phyloP scores from a whole-genome alignment of 164 flowering plant species.

The Stephania japonica region DNA sequence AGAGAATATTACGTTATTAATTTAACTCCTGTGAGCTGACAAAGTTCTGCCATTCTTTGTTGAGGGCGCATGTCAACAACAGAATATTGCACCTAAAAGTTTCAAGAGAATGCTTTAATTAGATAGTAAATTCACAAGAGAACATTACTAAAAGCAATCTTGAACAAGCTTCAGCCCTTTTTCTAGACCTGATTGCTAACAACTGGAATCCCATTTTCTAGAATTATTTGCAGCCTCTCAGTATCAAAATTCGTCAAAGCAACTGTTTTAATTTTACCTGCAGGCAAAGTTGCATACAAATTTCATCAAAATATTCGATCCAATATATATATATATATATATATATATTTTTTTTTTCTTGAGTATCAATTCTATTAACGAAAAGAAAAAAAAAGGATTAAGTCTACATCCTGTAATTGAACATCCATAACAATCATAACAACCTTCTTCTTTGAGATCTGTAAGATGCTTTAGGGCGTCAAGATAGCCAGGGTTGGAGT shows the following conservation, averaged over 20 bases:
- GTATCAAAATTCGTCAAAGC: constrained; percentile 98
- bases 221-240: constrained; percentile 72
- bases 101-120: constrained; percentile 7
- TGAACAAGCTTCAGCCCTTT: neutral
- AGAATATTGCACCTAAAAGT: constrained; percentile 87
- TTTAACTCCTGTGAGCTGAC: constrained; percentile 89
- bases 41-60: constrained; percentile 94
- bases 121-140: constrained; percentile 1
- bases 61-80: constrained; percentile 98
- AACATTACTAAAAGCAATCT: neutral
- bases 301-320: constrained; percentile 18
- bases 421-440: neutral
- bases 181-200: constrained; percentile 87
- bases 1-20: constrained; percentile 82
- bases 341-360: too few relatives aligned
- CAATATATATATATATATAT: constrained; percentile 18
- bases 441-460: constrained; percentile 95
- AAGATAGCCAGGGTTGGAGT: constrained; percentile 85
- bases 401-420: neutral
- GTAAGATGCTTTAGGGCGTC: constrained; percentile 97
- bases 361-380: too few relatives aligned
- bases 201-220: constrained; percentile 86
- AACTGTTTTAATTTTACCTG: constrained; percentile 94
- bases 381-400: too few relatives aligned
- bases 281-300: too few relatives aligned